Base-by-base conservation (phyloP, 2,329 filamentous ascomycete species). In the Leptosphaerulina australis region DNA sequence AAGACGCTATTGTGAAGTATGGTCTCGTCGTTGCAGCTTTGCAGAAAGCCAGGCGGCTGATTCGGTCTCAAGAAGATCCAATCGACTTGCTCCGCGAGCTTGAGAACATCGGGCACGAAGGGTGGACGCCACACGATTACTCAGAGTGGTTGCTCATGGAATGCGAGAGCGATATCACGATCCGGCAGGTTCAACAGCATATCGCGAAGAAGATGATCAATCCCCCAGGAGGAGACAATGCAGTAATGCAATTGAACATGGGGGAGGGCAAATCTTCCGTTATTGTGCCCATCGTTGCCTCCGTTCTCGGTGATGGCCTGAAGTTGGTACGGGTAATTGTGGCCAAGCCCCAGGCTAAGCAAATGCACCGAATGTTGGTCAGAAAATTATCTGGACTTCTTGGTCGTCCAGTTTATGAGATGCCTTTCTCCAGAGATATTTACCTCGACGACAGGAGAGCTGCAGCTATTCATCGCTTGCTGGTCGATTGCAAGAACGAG, bases 121-220 rank as follows among this genome's bases (percentile, higher is more conserved):
- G 80, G 8, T 89, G 85, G 83, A 58, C 78, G 5, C 78, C 81
- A 0, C 8, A 62, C 0, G 52, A 80, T 0, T 70, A 75, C 28
- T 84, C 86, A 0, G 86, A 90, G 17, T 84, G 76, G 51, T 71
- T 90, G 0, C 69, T 91, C 0, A 51, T 90, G 0, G 86, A 90
- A 63, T 73, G 86, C 0, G 86, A 90, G 44, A 83, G 77, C 25
- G 78, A 79, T 0, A 75, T 90, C 1, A 61, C 84, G 7, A 84
- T 91, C 7, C 79, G 88, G 0, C 62, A 75, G 0, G 78, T 83
- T 0, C 86, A 90, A 60, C 75, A 79, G 2, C 63, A 79, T 2
- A 83, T 90, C 39, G 82, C 86, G 0, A n/a, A n/a, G n/a, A n/a
- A n/a, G n/a, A 36, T 45, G 41, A 4, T n/a, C 2, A 36, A 36